Conservation (phyloP, 2,329 filamentous ascomycete species). For the Fusarium illudens region DNA sequence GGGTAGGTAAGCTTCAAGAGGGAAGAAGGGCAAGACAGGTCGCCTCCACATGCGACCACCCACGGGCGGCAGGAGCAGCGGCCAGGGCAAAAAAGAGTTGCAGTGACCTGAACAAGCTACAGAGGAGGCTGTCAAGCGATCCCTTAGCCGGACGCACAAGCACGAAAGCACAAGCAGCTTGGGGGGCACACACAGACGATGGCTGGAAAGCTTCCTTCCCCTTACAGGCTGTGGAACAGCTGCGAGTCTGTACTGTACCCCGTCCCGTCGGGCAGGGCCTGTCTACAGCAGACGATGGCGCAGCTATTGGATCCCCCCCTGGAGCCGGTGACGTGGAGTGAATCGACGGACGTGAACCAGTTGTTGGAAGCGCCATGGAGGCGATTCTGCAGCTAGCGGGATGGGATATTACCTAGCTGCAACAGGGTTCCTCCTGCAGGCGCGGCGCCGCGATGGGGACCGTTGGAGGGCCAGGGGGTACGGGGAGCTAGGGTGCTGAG, state of each 20-base stretch:
- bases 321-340: slow-evolving; percentile 32
- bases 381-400: slow-evolving; percentile 42
- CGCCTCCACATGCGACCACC: slow-evolving; percentile 37
- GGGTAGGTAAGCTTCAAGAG: slow-evolving; percentile 40
- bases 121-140: slow-evolving; percentile 20
- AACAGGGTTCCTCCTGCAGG: slow-evolving; percentile 45
- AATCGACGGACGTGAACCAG: slow-evolving; percentile 34
- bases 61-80: slow-evolving; percentile 34
- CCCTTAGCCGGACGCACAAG: slow-evolving; percentile 7
- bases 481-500: slow-evolving; percentile 14
- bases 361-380: slow-evolving; percentile 41
- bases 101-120: slow-evolving; percentile 23
- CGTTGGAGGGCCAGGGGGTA: slow-evolving; percentile 23
- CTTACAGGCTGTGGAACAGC: slow-evolving; percentile 28
- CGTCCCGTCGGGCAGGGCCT: neutral
- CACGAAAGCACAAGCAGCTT: slow-evolving; percentile 26
- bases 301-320: slow-evolving; percentile 8
- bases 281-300: neutral
- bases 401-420: slow-evolving; percentile 45
- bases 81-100: slow-evolving; percentile 12
- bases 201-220: slow-evolving; percentile 10
- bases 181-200: slow-evolving; percentile 20
- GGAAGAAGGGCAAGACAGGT: slow-evolving; percentile 33
- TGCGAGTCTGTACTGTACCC: neutral
- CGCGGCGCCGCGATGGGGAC: slow-evolving; percentile 27